phyloP scores from a whole-genome alignment of 495 filamentous ascomycete species.

The Penicillium desertorum region DNA sequence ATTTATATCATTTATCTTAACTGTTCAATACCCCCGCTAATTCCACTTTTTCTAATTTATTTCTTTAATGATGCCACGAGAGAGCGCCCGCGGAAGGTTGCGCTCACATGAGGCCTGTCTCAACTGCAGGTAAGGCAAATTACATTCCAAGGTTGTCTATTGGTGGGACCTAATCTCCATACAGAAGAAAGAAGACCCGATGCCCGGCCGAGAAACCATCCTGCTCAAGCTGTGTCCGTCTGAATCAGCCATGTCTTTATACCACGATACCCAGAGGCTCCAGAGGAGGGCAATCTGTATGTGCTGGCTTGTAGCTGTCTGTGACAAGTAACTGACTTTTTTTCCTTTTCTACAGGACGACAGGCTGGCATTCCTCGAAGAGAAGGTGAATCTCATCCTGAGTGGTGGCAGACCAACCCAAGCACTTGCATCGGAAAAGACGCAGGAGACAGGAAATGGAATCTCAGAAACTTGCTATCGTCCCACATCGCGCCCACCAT shows the following conservation, averaged over 20 bases:
- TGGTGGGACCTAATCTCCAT: slow-evolving; percentile 4
- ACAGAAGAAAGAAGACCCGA: slow-evolving; percentile 48
- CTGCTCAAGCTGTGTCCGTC: slow-evolving; percentile 47
- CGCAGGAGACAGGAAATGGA: slow-evolving; percentile 20
- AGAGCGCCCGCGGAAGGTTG: slow-evolving; percentile 40
- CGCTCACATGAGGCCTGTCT: slow-evolving; percentile 49
- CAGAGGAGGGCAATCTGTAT: slow-evolving; percentile 38
- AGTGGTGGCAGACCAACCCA: slow-evolving; percentile 32
- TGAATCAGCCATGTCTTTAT: slow-evolving; percentile 47
- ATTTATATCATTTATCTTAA: not conserved
- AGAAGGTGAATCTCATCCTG: slow-evolving; percentile 49
- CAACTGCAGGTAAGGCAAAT: slow-evolving; percentile 41
- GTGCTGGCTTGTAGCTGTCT: not conserved
- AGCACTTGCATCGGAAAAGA: slow-evolving; percentile 24
- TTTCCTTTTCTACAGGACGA: slow-evolving; percentile 33
- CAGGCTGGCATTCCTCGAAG: slow-evolving; percentile 45
- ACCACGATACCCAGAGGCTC: slow-evolving; percentile 27
- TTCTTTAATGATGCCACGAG: slow-evolving; percentile 29
- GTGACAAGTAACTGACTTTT: slow-evolving; percentile 21
- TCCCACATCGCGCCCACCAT: slow-evolving; percentile 20
- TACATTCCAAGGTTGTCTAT: not conserved
- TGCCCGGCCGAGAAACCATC: slow-evolving; percentile 49
- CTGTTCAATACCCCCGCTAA: not conserved
- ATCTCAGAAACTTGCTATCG: slow-evolving; percentile 21
- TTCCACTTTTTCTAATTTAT: not conserved